Evolutionary conservation across 441 rosid species (phyloP).

Genomic region (Pelargonium myrrhifolium): DNA sequence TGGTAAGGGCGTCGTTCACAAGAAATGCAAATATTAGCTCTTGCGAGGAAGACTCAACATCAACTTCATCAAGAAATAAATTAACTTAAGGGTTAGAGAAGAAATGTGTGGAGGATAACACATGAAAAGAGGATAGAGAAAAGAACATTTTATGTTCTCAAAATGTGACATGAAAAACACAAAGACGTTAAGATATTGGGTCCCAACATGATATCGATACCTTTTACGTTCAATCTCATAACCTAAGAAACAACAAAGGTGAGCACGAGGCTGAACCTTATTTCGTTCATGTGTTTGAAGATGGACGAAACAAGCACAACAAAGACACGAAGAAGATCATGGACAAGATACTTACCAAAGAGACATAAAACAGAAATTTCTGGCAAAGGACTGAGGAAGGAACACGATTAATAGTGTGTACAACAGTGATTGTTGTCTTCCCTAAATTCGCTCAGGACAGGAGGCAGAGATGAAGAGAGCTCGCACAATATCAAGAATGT

Average conservation of each 20-base stretch:
- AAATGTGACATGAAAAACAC: background rate
- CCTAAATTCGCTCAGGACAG: background rate
- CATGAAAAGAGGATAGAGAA: background rate
- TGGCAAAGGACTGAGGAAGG: background rate
- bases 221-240: conserved; percentile 4
- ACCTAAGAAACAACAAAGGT: background rate
- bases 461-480: background rate
- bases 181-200: background rate
- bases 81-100: background rate
- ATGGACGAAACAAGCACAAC: background rate
- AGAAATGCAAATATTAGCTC: background rate
- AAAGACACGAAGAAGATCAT: background rate
- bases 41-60: background rate
- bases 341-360: background rate
- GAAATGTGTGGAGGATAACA: background rate
- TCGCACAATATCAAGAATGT: conserved; percentile 6
- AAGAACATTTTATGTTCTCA: conserved; percentile 3
- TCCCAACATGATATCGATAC: background rate
- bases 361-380: background rate
- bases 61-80: background rate
- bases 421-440: background rate
- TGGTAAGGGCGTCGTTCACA: background rate
- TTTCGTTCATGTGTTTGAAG: background rate
- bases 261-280: background rate
- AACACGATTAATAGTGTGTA: background rate